Evolutionary conservation across 176 grass and related monocot genomes (phyloP), one percentile per base, ranked within the genome.

Genomic region (Pontederia paniculata): DNA sequence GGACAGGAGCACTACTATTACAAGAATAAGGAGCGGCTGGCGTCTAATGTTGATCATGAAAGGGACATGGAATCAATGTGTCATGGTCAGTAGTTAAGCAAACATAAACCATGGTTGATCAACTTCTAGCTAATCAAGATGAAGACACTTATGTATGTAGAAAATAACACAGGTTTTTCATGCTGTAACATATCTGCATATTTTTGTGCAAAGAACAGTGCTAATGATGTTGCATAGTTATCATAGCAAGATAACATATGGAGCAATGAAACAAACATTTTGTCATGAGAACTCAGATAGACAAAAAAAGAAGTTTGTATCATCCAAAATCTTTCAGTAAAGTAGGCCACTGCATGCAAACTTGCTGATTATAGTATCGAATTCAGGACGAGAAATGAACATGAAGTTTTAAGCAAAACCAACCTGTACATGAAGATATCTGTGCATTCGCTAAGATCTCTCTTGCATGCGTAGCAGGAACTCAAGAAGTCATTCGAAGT

Each of bases 401-500:
- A 42, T 37, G 20, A 37, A 52, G 16, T 47, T 62, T 13, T 9
- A 46, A 22, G 18, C 28, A 50, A 28, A 54, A 44, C 69, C 51
- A 21, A 61, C 69, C 57, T 60, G 42, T 52, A 60, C 25, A 61
- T 52, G 17, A 61, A 71, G 57, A 61, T 44, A 50, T 80, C 60
- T 10, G 31, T 61, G 9, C 37, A 25, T 67, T 72, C 45, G 4
- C 22, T 62, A 57, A 61, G 21, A 45, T 31, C 41, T 52, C 74
- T 71, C 45, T 75, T 81, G 66, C 78, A 81, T 31, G 41, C 78
- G 71, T 57, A 48, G 56, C 78, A 68, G 16, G 51, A 71, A 50
- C 50, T 67, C 50, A 74, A 46, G 37, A 75, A 73, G 50, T 60
- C 65, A 60, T 53, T 65, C 12, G 52, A 42, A 5, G 54, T 11